Base-by-base conservation (phyloP, 345 rosid genomes). In the Arabidopsis suecica region DNA sequence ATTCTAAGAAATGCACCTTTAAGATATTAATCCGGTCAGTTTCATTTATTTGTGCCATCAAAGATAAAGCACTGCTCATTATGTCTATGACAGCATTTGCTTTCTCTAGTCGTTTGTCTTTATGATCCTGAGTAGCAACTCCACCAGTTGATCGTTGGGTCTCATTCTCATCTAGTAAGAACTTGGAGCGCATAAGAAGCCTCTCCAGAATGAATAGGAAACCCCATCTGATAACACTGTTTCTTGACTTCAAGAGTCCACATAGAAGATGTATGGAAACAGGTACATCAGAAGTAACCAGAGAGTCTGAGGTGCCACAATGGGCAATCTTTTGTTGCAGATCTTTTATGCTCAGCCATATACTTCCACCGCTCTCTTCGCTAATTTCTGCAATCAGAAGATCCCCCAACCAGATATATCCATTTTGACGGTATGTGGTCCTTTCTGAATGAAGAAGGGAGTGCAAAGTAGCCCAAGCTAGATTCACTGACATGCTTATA, bases 391-490 rank as follows among this genome's bases (percentile, higher is more conserved):
- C 87, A 75, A 89, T 89, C 68, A 95, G 93, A 84, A 95, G 83
- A 83, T 95, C 97, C 23, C 97, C 91, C 76, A 95, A 82, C 99
- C 99, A 93, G 73, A 88, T 87, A 81, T 87, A 90, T 62, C 98
- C 99, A 85, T 90, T 95, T 78, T 79, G 96, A 75, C 93, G 90
- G 71, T 81, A 92, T 14, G 90, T 81, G 73, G 83, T 82, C 74
- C 93, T 89, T 73, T 88, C 91, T 37, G 98, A 95, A 79, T 92
- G 99, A 80, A 95, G 91, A 78, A 95, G 99, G 65, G 97, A 95
- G 80, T 95, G 99, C 77, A 93, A 81, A 36, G 89, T 90, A 64
- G 89, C 86, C 99, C 99, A 95, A 22, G 91, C 79, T 23, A 86
- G 86, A 79, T 89, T 88, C 61, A 84, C 86, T 71, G 91, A 79